Conservation (phyloP, 169 alveolate genomes). For the Perkinsus chesapeaki region DNA sequence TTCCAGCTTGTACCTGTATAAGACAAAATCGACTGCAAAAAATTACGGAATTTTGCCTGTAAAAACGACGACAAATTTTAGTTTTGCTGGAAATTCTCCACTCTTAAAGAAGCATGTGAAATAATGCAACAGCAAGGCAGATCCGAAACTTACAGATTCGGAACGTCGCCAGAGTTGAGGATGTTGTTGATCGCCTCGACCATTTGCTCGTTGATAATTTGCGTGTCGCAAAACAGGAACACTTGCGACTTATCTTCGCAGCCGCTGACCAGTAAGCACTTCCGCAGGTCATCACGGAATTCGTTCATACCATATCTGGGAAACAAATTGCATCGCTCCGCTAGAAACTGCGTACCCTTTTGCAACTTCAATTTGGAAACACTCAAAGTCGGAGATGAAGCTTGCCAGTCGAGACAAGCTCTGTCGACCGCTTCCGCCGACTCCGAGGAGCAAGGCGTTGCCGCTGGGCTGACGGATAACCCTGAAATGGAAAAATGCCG, state of each 20-base stretch:
- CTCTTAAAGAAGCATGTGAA: background rate
- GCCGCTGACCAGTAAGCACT: conserved; percentile 78
- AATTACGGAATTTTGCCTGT: no score
- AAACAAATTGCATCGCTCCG: background rate
- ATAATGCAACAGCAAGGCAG: background rate
- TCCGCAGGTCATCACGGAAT: conserved; percentile 85
- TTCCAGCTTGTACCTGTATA: conserved; percentile 56
- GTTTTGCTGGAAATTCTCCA: no score
- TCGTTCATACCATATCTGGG: conserved; percentile 56
- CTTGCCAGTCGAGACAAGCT: conserved; percentile 73
- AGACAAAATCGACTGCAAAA: no score
- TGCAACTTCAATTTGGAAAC: conserved; percentile 77
- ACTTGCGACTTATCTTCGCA: conserved; percentile 74
- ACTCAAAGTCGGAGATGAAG: conserved; percentile 63
- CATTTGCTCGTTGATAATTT: conserved; percentile 81
- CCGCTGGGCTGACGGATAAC: conserved; percentile 79
- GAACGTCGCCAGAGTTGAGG: conserved; percentile 85
- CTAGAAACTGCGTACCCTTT: conserved; percentile 53
- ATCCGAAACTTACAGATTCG: conserved; percentile 58
- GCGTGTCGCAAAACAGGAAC: conserved; percentile 84
- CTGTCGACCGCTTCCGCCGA: conserved; percentile 82
- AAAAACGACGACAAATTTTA: no score
- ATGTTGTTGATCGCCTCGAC: conserved; percentile 83
- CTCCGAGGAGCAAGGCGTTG: conserved; percentile 86
- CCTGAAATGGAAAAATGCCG: conserved; percentile 56